phyloP scores from a whole-genome alignment of 1,284 basidiomycete genomes.

The Porphyrellus sp. region DNA sequence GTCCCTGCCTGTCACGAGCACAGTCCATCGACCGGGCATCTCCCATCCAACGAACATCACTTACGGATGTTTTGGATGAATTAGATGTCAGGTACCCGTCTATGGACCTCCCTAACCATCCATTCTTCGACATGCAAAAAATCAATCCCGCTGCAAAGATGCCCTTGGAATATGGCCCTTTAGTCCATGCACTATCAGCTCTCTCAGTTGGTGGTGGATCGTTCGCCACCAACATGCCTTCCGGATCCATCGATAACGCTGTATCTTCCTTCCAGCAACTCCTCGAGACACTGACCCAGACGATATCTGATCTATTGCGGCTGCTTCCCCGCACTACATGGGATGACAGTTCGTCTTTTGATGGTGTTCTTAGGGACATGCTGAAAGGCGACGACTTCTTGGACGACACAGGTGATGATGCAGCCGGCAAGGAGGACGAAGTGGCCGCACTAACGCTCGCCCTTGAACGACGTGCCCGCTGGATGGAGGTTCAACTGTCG shows the following conservation, averaged over 20 bases:
- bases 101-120: constrained; percentile 63
- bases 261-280: constrained; percentile 83
- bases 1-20: constrained; percentile 54
- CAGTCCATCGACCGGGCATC: constrained; percentile 51
- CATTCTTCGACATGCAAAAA: constrained; percentile 69
- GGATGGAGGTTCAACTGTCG: constrained; percentile 86
- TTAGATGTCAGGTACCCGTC: constrained; percentile 57
- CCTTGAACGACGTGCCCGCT: constrained; percentile 76
- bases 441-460: constrained; percentile 77
- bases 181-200: constrained; percentile 80
- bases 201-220: constrained; percentile 82
- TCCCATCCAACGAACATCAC: constrained; percentile 44
- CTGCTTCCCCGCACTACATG: constrained; percentile 80
- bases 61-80: constrained; percentile 62
- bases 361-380: constrained; percentile 80
- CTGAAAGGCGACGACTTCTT: constrained; percentile 80
- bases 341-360: constrained; percentile 84
- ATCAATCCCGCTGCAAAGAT: constrained; percentile 70
- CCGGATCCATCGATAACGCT: constrained; percentile 79
- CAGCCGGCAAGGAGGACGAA: constrained; percentile 66
- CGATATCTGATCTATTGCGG: constrained; percentile 77
- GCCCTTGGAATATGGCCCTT: constrained; percentile 74
- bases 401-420: constrained; percentile 67
- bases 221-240: constrained; percentile 74
- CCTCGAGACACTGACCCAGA: constrained; percentile 79